Base-by-base conservation (phyloP, 768 basidiomycete genomes). In the Megacollybia marginata region DNA sequence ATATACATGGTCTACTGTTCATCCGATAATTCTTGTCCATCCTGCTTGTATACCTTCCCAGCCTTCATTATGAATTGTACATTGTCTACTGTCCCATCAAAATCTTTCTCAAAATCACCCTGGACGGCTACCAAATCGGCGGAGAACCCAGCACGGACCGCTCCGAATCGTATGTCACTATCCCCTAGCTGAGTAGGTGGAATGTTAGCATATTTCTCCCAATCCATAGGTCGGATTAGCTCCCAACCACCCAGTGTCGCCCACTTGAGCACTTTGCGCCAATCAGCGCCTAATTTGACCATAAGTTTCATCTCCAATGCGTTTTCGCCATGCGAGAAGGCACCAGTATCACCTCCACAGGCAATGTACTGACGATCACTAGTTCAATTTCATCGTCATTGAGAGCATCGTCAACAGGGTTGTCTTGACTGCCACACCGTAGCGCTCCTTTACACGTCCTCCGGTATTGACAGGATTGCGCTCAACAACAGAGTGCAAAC, bases 401-500 rank as follows among this genome's bases (percentile, higher is more conserved):
- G n/a, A n/a, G n/a, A n/a, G n/a, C n/a, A n/a, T n/a, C n/a, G n/a
- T n/a, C n/a, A n/a, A n/a, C n/a, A n/a, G n/a, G n/a, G n/a, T n/a
- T n/a, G n/a, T n/a, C n/a, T n/a, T n/a, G n/a, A n/a, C n/a, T n/a
- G n/a, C n/a, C n/a, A n/a, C n/a, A n/a, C 83, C 82, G 57, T 87
- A 90, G 9, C 79, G 72, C 32, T 79, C 79, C 18, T 80, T 70
- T 1, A 87, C 77, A 59, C 82, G 84, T 34, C 84, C 83, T 7
- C 80, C 79, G 6, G 23, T 28, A 0, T 73, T 62, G 32, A 69
- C 60, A 1, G 88, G 85, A 57, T 82, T 83, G 47, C 88, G 75
- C 62, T 89, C 82, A 51, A 90, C 70, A 44, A 91, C 83, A n/a
- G 87, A 76, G 55, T 82, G 73, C 33, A 92, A 76, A 9, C 67